Evolutionary conservation across 1,284 basidiomycete species (phyloP).

Genomic region (Abortiporus biennis): DNA sequence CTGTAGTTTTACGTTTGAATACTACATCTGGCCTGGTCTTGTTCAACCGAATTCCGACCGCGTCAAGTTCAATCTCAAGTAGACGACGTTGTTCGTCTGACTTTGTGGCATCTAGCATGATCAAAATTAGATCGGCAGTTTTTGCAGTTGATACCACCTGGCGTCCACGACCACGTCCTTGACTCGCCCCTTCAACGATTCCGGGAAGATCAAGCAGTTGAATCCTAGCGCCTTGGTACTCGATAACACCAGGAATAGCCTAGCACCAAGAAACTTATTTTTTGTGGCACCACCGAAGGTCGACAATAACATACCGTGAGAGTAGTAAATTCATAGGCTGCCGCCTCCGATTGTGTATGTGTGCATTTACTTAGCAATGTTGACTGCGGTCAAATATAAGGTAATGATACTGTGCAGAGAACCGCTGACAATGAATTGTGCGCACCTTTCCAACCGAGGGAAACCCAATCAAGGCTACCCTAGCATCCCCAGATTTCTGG

Average conservation of each 20-base stretch:
- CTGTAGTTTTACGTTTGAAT: constrained; percentile 83
- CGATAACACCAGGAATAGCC: constrained; percentile 93
- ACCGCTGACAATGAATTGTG: no score
- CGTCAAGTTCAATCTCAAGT: constrained; percentile 90
- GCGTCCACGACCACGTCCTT: constrained; percentile 89
- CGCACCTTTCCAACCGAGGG: constrained; percentile 88
- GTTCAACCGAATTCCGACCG: constrained; percentile 94
- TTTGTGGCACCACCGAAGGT: background rate
- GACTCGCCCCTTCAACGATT: constrained; percentile 95
- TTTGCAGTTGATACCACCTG: constrained; percentile 95
- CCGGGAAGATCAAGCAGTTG: constrained; percentile 95
- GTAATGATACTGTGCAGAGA: constrained; percentile 1
- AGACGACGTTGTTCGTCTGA: constrained; percentile 87
- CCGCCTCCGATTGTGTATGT: constrained; percentile 83
- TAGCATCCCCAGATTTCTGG: constrained; percentile 89
- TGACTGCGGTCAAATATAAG: constrained; percentile 51
- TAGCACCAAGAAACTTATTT: constrained; percentile 30
- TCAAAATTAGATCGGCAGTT: constrained; percentile 91
- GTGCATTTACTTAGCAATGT: constrained; percentile 91
- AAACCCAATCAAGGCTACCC: constrained; percentile 92
- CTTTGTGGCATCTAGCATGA: constrained; percentile 97
- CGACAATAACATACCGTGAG: constrained; percentile 56
- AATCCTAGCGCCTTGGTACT: constrained; percentile 89
- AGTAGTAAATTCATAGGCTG: constrained; percentile 96
- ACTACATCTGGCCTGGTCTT: constrained; percentile 84